phyloP scores from a whole-genome alignment of 495 filamentous ascomycete species.

The Amphirosellinia nigrospora region DNA sequence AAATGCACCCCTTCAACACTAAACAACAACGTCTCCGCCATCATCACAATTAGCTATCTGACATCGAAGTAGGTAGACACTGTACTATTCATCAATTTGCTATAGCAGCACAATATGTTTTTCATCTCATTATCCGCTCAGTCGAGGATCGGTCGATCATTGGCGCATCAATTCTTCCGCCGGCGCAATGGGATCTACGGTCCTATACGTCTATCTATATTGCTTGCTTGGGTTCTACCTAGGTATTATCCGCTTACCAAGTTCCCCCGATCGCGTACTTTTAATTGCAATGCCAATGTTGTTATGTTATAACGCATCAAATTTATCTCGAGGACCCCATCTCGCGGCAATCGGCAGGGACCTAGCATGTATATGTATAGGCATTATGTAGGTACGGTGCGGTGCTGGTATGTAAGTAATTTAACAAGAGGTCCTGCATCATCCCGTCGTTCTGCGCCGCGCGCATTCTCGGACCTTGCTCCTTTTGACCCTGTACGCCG shows the following conservation, averaged over 20 bases:
- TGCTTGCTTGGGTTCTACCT: neutral
- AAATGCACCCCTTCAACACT: neutral
- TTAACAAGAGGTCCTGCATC: constrained; percentile 1
- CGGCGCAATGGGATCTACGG: neutral
- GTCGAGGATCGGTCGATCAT: neutral
- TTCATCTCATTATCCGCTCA: neutral
- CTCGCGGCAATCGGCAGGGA: constrained; percentile 15
- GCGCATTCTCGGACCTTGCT: constrained; percentile 18
- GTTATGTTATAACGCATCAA: neutral
- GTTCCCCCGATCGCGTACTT: neutral
- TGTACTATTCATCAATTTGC: neutral
- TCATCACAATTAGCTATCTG: neutral
- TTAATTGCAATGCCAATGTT: neutral
- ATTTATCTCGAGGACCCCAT: neutral
- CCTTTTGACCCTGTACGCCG: constrained; percentile 17
- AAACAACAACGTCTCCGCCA: neutral
- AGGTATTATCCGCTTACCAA: neutral
- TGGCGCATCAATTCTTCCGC: neutral
- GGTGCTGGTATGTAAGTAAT: constrained; percentile 22
- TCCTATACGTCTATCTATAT: neutral
- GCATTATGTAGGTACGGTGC: too few species aligned
- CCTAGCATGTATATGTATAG: neutral
- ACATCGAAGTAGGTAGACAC: too few species aligned
- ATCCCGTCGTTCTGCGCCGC: constrained; percentile 9
- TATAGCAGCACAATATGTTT: neutral